Conservation (phyloP, 768 basidiomycete species). For the Tricholoma hemisulphureum region DNA sequence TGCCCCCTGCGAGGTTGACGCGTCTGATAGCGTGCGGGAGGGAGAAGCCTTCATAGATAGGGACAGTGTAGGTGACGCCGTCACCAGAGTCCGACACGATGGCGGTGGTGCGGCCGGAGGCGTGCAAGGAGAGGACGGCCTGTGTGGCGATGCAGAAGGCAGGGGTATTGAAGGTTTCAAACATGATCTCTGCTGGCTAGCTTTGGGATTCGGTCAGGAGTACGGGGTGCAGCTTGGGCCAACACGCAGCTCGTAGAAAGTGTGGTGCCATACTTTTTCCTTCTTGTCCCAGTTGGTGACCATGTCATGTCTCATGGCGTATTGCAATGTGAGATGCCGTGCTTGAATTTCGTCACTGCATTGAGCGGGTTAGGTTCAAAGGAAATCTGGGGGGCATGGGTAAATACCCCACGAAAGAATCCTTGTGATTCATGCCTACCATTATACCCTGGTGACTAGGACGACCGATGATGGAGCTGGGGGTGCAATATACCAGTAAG, state of each 20-base stretch:
- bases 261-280: conserved; percentile 99
- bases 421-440: conserved; percentile 96
- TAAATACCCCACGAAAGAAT: conserved; percentile 88
- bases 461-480: conserved; percentile 88
- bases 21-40: conserved; percentile 91
- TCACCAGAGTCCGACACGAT: conserved; percentile 96
- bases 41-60: conserved; percentile 92
- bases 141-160: conserved; percentile 92
- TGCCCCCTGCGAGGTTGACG: conserved; percentile 89
- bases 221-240: conserved; percentile 89
- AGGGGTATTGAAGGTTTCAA: conserved; percentile 91
- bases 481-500: no score
- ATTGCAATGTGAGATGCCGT: conserved; percentile 91
- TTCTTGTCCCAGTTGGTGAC: conserved; percentile 99
- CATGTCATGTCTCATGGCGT: conserved; percentile 91
- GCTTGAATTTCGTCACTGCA: conserved; percentile 84
- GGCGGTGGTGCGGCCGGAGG: conserved; percentile 94
- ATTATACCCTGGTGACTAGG: conserved; percentile 93
- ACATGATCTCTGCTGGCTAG: conserved; percentile 93
- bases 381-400: conserved; percentile 5
- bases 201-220: conserved; percentile 91
- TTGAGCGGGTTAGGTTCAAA: conserved; percentile 9
- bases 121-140: conserved; percentile 87
- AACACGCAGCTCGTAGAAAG: conserved; percentile 91
- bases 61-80: conserved; percentile 94